Evolutionary conservation across 805 yeast genomes (phyloP), one percentile per base, ranked within the genome.

Genomic region (Komagataella ulmi): DNA sequence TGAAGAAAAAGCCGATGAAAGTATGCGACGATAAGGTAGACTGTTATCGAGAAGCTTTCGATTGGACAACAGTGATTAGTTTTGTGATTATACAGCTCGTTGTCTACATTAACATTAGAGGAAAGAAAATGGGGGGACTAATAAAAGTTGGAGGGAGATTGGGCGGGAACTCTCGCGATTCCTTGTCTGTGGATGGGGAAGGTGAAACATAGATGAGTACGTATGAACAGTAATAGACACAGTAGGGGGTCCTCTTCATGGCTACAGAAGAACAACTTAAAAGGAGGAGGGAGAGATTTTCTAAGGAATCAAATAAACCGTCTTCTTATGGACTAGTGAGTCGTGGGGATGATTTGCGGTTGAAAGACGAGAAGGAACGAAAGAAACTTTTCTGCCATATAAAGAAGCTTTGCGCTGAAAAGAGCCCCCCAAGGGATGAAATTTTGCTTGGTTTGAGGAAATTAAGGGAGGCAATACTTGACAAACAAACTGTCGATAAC

Each of bases 391-490:
- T 75, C 57, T 56, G 61, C 2, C 55, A 62, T 44, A 72, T 80
- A 2, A 59, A 70, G 24, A 47, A 51, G 10, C 60, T 66, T 17
- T 45, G 59, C 30, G 23, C 56, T 47, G 49, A 53, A 2, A 24
- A 54, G 54, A 46, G 49, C 19, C n/a, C 40, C 2, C 23, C 47
- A 48, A 48, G 54, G 10, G 74, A 69, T 47, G 55, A 62, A 7
- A 62, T 67, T 3, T 56, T 73, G 24, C 61, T 72, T 70, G 61
- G 68, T 17, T 61, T 72, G 44, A 56, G 86, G 45, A 79, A 79
- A 53, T 64, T 81, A 17, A 59, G 87, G 47, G 86, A 81, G 58
- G 76, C 83, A 7, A 58, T 80, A 40, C 59, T 81, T 17, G 59
- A 66, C n/a, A 51, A 61, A 3, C 55, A 58, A 14, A 67, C 75